Conservation (phyloP, 495 filamentous ascomycete genomes). For the Cercophora samala region DNA sequence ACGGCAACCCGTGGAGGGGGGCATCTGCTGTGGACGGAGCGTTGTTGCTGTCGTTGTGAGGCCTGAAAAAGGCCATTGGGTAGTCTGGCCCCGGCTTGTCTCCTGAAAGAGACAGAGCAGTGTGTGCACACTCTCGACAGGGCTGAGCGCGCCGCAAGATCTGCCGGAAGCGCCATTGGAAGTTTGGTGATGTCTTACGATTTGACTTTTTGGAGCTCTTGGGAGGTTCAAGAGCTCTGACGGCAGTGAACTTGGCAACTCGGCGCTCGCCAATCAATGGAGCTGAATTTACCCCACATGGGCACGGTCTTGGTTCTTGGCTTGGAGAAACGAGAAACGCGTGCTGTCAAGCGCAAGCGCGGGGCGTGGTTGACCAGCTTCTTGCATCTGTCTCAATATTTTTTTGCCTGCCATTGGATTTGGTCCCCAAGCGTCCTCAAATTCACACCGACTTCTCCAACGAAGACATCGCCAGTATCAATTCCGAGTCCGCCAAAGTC, state of each 20-base stretch:
- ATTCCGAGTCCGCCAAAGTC: constrained; percentile 5
- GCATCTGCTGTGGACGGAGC: constrained; percentile 20
- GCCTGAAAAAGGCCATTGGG: constrained; percentile 24
- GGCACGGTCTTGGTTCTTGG: background rate
- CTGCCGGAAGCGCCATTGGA: constrained; percentile 30
- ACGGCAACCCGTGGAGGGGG: constrained; percentile 11
- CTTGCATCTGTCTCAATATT: background rate
- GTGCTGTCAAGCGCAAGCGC: constrained; percentile 5
- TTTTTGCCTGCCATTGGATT: background rate
- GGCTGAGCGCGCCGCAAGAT: constrained; percentile 31
- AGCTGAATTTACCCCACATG: background rate
- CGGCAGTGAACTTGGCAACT: background rate
- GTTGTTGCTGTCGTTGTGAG: constrained; percentile 19
- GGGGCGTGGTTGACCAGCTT: constrained; percentile 10
- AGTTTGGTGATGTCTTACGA: background rate
- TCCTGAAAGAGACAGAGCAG: constrained; percentile 26
- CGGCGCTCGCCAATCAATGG: background rate
- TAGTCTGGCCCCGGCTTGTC: constrained; percentile 8
- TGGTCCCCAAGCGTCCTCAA: background rate
- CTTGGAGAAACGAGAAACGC: background rate
- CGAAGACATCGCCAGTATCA: constrained; percentile 8
- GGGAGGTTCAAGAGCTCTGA: constrained; percentile 4
- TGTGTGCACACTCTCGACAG: constrained; percentile 31
- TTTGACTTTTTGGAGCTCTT: constrained; percentile 22
- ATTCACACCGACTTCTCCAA: background rate